These are phyloP conservation scores for Scleroderma bovista DNA, from an alignment of 768 basidiomycete genomes.

Conservation along the genomic window DNA sequence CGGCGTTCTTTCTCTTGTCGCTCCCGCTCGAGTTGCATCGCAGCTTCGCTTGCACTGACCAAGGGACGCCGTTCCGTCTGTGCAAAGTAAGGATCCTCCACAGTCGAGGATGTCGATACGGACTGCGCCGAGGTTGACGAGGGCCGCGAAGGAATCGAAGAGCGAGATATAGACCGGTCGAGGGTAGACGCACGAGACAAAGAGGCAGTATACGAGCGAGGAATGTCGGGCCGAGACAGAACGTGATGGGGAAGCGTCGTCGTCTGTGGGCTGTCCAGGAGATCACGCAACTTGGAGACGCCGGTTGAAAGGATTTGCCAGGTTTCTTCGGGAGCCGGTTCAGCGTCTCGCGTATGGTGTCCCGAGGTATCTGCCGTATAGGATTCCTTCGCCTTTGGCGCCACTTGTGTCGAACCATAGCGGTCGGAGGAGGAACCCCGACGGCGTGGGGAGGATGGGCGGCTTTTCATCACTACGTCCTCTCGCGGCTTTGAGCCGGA, in stretches of 20 bases:
- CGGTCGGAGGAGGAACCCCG: slow-evolving; percentile 21
- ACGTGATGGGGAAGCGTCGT: slow-evolving; percentile 34
- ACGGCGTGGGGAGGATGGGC: slow-evolving; percentile 21
- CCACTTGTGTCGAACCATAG: slow-evolving; percentile 8
- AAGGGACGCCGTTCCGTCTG: slow-evolving; percentile 22
- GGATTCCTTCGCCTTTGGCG: slow-evolving; percentile 13
- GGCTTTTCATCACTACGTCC: slow-evolving; percentile 25
- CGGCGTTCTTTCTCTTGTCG: slow-evolving; percentile 32
- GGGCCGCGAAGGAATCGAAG: slow-evolving; percentile 17
- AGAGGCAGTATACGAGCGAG: slow-evolving; percentile 8
- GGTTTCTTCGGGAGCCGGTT: slow-evolving; percentile 20
- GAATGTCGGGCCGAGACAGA: not conserved
- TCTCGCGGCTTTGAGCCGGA: slow-evolving; percentile 24
- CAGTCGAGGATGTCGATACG: slow-evolving; percentile 13
- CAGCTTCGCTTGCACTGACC: slow-evolving; percentile 49
- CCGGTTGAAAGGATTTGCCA: slow-evolving; percentile 17
- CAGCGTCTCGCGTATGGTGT: slow-evolving; percentile 15
- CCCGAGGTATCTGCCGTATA: slow-evolving; percentile 20
- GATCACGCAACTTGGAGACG: slow-evolving; percentile 40
- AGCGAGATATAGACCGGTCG: slow-evolving; percentile 16
- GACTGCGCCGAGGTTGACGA: slow-evolving; percentile 16
- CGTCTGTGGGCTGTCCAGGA: slow-evolving; percentile 38
- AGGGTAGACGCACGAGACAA: slow-evolving; percentile 18
- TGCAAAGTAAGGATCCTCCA: slow-evolving; percentile 7
- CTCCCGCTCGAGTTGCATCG: slow-evolving; percentile 47